Conservation (phyloP, 2,329 filamentous ascomycete genomes). For the Biscogniauxia sp. region DNA sequence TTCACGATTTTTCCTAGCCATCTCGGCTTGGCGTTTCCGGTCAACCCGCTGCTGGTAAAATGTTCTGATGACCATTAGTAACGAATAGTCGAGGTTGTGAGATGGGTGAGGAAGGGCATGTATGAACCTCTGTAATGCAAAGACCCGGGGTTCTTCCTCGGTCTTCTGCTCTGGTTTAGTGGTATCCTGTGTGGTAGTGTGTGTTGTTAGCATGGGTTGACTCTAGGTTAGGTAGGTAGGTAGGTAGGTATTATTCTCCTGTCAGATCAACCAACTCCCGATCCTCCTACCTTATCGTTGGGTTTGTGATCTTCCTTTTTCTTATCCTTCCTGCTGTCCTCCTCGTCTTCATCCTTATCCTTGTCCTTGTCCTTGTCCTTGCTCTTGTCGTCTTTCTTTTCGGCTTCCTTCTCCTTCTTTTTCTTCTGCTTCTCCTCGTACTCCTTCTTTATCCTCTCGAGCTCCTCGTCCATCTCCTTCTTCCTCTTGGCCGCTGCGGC, state of each 20-base stretch:
- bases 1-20: constrained; percentile 78
- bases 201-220: neutral
- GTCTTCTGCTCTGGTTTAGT: constrained; percentile 24
- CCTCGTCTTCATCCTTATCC: constrained; percentile 38
- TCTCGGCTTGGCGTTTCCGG: constrained; percentile 73
- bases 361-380: constrained; percentile 46
- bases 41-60: constrained; percentile 86
- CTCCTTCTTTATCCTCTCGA: constrained; percentile 67
- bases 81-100: neutral
- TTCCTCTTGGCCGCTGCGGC: constrained; percentile 63
- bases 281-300: constrained; percentile 29
- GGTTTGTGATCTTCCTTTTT: constrained; percentile 34
- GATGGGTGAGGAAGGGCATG: neutral
- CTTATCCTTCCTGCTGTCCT: constrained; percentile 35
- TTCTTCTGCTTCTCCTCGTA: constrained; percentile 71
- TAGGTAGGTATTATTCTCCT: neutral
- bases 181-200: constrained; percentile 24
- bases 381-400: constrained; percentile 50
- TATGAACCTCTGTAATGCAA: constrained; percentile 72
- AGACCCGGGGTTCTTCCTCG: constrained; percentile 75
- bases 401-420: constrained; percentile 66
- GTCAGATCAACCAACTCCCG: constrained; percentile 39
- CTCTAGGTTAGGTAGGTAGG: too few relatives aligned
- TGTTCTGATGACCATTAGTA: constrained; percentile 49
- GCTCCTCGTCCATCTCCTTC: constrained; percentile 62